Percentiles rank a stretch among this genome's conserved stretches.
phyloP scores from a whole-genome alignment of 2,329 filamentous ascomycete species.

The Botryotinia narcissicola region DNA sequence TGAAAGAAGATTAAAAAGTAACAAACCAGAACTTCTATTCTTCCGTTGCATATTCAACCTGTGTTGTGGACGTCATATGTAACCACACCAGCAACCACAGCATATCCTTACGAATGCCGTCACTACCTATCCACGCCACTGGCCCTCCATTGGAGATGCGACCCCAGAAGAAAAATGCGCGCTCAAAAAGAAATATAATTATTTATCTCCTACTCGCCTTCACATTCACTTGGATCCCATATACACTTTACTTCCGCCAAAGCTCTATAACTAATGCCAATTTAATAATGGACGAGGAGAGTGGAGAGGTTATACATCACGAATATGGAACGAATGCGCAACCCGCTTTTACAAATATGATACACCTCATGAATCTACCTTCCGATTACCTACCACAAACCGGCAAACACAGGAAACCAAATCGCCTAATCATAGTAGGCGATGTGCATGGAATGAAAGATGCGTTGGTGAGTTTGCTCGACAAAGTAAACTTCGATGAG shows the following conservation, averaged over 20 bases:
- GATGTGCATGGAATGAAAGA: conserved; percentile 88
- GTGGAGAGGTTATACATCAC: not conserved
- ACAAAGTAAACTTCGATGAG: conserved; percentile 61
- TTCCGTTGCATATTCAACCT: not conserved
- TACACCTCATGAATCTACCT: conserved; percentile 35
- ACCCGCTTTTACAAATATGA: conserved; percentile 31
- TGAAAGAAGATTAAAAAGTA: not conserved
- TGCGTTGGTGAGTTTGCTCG: conserved; percentile 64
- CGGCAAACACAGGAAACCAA: conserved; percentile 42
- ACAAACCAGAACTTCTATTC: not conserved
- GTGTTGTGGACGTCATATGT: conserved; percentile 11
- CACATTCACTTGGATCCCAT: conserved; percentile 13
- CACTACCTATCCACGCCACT: not conserved
- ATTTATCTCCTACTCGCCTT: conserved; percentile 14
- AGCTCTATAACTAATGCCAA: not conserved
- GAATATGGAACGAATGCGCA: conserved; percentile 28
- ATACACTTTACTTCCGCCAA: not conserved
- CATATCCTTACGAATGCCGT: conserved; percentile 5
- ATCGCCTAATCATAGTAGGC: conserved; percentile 75
- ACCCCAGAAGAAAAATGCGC: not conserved
- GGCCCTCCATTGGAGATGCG: conserved; percentile 2
- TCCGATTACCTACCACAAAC: conserved; percentile 34
- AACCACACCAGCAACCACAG: conserved; percentile 4
- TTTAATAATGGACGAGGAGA: not conserved
- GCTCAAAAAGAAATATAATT: conserved; percentile 13